These are phyloP conservation scores for Verticillium tricorpus DNA, from an alignment of 2,329 filamentous ascomycete species.

Conservation along the genomic window DNA sequence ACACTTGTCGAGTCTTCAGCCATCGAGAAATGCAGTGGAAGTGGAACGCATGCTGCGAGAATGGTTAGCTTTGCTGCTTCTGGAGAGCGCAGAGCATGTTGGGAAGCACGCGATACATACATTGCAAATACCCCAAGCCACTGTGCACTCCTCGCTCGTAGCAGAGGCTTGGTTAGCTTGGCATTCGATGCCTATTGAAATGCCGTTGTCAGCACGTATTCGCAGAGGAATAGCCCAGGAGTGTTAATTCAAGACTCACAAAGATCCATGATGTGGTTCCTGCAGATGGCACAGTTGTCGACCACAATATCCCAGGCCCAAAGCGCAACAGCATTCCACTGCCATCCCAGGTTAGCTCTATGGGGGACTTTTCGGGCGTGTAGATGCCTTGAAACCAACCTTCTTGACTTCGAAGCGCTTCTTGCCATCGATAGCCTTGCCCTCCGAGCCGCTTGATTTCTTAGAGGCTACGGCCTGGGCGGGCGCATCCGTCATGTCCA, in stretches of 20 bases:
- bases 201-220: not conserved
- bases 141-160: constrained; percentile 96
- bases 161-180: constrained; percentile 98
- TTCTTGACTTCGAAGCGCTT: constrained; percentile 99
- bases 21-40: constrained; percentile 99
- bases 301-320: constrained; percentile 99
- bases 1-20: constrained; percentile 98
- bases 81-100: not conserved
- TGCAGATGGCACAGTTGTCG: constrained; percentile 98
- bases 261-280: constrained; percentile 99
- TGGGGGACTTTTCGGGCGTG: not conserved
- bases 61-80: constrained; percentile 25
- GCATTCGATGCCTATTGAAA: constrained; percentile 77
- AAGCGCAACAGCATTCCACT: constrained; percentile 98
- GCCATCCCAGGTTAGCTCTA: constrained; percentile 14
- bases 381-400: constrained; percentile 42
- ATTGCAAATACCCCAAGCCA: constrained; percentile 99
- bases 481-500: constrained; percentile 91
- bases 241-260: constrained; percentile 52
- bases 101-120: constrained; percentile 48
- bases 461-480: constrained; percentile 49
- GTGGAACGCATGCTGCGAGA: constrained; percentile 86
- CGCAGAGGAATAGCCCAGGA: not conserved
- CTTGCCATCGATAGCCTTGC: constrained; percentile 62
- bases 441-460: constrained; percentile 43